A percentile compares a stretch with the other conserved stretches of the same genome.
phyloP scores from a whole-genome alignment of 2,329 filamentous ascomycete species.

The Alternaria alternata region DNA sequence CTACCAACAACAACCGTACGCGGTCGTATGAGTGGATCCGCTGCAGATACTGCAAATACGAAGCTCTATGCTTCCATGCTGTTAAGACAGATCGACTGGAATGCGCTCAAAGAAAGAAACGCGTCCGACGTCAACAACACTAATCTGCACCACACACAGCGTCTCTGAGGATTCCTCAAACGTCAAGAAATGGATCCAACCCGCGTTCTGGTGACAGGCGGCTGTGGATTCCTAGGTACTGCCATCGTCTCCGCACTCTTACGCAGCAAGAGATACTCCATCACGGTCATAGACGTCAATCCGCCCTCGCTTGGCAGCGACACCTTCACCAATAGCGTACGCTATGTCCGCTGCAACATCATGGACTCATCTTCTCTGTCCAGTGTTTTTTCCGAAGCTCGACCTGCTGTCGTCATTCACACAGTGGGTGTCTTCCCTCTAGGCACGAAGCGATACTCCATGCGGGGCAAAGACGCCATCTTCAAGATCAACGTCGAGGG shows the following conservation, averaged over 20 bases:
- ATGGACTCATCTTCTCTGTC: slow-evolving; percentile 45
- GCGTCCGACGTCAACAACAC: neutral
- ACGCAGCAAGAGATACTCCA: slow-evolving; percentile 45
- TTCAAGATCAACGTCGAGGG: slow-evolving; percentile 88
- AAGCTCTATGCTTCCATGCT: neutral
- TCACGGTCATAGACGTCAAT: slow-evolving; percentile 54
- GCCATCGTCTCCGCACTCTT: slow-evolving; percentile 52
- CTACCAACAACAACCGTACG: neutral
- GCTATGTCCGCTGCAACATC: slow-evolving; percentile 53
- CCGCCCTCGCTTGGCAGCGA: slow-evolving; percentile 43
- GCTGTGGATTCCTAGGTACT: slow-evolving; percentile 57
- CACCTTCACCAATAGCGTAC: slow-evolving; percentile 35
- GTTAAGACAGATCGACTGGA: neutral
- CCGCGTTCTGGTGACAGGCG: slow-evolving; percentile 57
- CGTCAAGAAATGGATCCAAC: slow-evolving; percentile 33
- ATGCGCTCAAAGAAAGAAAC: neutral
- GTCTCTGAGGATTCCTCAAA: neutral
- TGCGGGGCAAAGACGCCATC: slow-evolving; percentile 62
- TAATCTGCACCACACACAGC: neutral
- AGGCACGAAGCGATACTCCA: slow-evolving; percentile 51
- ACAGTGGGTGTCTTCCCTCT: slow-evolving; percentile 69
- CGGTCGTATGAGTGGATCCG: neutral
- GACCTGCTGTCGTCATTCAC: slow-evolving; percentile 87
- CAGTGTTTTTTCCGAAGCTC: slow-evolving; percentile 65
- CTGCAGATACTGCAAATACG: neutral